Evolutionary conservation across 2,329 filamentous ascomycete genomes (phyloP), one percentile per base, ranked within the genome.

Genomic region (Penicillium glabrum): DNA sequence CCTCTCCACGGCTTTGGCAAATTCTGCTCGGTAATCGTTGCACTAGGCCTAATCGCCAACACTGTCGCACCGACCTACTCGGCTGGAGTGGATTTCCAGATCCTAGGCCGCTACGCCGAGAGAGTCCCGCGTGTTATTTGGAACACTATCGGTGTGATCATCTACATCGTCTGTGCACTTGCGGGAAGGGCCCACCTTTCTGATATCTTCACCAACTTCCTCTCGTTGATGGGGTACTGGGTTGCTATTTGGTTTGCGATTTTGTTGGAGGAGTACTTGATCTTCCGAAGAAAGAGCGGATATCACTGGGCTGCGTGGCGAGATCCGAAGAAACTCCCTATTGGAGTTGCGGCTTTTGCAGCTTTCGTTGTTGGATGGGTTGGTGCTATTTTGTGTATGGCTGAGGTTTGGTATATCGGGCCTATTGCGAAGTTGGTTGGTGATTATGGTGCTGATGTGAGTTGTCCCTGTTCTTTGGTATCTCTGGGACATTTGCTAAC

Each of bases 211-310:
- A 85, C 83, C 11, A 89, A 89, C 67, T 89, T 89, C 69, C 77
- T 89, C 5, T 85, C 86, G 0, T 73, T 89, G 23, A 89, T 89
- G 83, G 87, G 87, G 1, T 89, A 89, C 71, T 89, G 86, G 86
- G 80, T 88, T 16, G 80, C 80, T 14, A 83, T 88, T 45, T 88
- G 85, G 84, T 79, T 88, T 21, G 80, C 82, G 1, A 87, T 89
- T 46, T 76, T 83, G 2, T 70, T 77, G 14, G 74, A 78, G 57
- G 87, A 90, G 66, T 82, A 86, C 48, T 69, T 86, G 21, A 76
- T 89, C 48, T 89, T 89, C 69, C 79, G 85, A 2, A 74, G 77
- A 3, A 76, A 70, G 48, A 66, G 67, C 1, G 77, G 76, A 1
- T 89, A 83, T 71, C 81, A 85, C 59, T 89, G 86, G 86, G 74